A percentile compares a stretch with the other conserved stretches of the same genome.
phyloP scores from a whole-genome alignment of 164 flowering plant species.

The Tetrastigma voinierianum region DNA sequence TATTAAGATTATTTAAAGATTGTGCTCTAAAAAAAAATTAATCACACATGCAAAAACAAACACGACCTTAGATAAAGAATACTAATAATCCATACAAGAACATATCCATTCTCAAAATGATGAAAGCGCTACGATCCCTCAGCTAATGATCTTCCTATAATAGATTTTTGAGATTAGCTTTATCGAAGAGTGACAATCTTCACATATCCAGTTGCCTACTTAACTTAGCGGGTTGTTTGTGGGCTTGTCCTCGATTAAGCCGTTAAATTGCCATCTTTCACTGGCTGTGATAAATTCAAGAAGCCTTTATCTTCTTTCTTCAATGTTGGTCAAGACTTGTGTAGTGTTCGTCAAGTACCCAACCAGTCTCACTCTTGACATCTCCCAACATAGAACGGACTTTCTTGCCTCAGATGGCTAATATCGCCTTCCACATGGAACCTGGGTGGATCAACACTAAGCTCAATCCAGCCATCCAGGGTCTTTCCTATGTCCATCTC shows the following conservation, averaged over 20 bases:
- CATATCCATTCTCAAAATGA: slow-evolving; percentile 52
- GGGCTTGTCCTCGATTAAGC: slow-evolving; percentile 46
- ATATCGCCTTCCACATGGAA: slow-evolving; percentile 55
- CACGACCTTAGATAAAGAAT: slow-evolving; percentile 4
- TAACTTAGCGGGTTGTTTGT: slow-evolving; percentile 26
- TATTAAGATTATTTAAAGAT: no score
- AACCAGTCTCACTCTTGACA: slow-evolving; percentile 22
- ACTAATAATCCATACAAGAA: slow-evolving; percentile 60
- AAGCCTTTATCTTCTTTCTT: slow-evolving; percentile 41
- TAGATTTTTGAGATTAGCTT: slow-evolving; percentile 46
- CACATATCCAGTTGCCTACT: slow-evolving; percentile 54
- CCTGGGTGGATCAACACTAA: slow-evolving; percentile 57
- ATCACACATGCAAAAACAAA: no score
- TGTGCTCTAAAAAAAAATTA: no score
- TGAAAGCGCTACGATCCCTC: slow-evolving; percentile 61
- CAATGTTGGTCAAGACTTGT: slow-evolving; percentile 49
- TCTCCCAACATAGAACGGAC: slow-evolving; percentile 53
- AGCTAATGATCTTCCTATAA: slow-evolving; percentile 37
- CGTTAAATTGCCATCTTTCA: slow-evolving; percentile 59
- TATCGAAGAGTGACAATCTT: slow-evolving; percentile 50
- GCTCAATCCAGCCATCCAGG: slow-evolving; percentile 70
- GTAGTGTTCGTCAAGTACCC: slow-evolving; percentile 55
- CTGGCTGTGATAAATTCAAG: slow-evolving; percentile 45
- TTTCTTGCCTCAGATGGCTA: slow-evolving; percentile 36
- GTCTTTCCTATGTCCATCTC: slow-evolving; percentile 51